phyloP scores from a whole-genome alignment of 306 rosid genomes.

The Inga leiocalycina region DNA sequence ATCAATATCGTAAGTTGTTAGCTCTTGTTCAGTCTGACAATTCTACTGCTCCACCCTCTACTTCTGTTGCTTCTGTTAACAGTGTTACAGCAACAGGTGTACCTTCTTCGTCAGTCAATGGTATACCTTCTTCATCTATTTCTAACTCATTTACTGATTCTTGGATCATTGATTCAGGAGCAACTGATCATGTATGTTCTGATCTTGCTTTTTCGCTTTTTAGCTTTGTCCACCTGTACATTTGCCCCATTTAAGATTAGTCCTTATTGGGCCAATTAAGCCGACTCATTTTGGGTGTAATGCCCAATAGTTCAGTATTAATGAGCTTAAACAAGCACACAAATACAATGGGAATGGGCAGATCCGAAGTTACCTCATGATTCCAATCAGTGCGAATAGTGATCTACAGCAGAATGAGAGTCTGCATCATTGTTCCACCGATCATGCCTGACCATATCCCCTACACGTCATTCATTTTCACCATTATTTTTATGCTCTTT shows the following conservation, averaged over 20 bases:
- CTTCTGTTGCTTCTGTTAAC: too few relatives aligned
- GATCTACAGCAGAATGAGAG: slow-evolving; percentile 61
- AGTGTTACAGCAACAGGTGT: too few relatives aligned
- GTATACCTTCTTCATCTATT: too few relatives aligned
- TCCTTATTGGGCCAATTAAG: not conserved
- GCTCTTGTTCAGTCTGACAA: too few relatives aligned
- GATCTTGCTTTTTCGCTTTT: too few relatives aligned
- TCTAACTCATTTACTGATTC: too few relatives aligned
- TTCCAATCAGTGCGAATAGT: slow-evolving; percentile 72
- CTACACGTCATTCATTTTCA: slow-evolving; percentile 20
- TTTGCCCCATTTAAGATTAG: not conserved
- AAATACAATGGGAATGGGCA: not conserved
- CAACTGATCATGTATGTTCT: too few relatives aligned
- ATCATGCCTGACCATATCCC: slow-evolving; percentile 93
- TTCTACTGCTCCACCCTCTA: too few relatives aligned
- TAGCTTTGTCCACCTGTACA: slow-evolving; percentile 4
- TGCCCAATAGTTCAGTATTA: not conserved
- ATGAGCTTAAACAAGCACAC: not conserved
- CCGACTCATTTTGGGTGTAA: not conserved
- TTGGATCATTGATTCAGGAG: too few relatives aligned
- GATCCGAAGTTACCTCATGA: slow-evolving; percentile 48
- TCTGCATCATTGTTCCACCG: slow-evolving; percentile 71
- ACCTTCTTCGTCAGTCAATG: too few relatives aligned
- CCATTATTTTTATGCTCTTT: not conserved
- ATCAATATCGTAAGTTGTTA: too few relatives aligned